These are phyloP conservation scores for Colletotrichum sojae DNA, from an alignment of 2,329 filamentous ascomycete genomes.

Conservation along the genomic window DNA sequence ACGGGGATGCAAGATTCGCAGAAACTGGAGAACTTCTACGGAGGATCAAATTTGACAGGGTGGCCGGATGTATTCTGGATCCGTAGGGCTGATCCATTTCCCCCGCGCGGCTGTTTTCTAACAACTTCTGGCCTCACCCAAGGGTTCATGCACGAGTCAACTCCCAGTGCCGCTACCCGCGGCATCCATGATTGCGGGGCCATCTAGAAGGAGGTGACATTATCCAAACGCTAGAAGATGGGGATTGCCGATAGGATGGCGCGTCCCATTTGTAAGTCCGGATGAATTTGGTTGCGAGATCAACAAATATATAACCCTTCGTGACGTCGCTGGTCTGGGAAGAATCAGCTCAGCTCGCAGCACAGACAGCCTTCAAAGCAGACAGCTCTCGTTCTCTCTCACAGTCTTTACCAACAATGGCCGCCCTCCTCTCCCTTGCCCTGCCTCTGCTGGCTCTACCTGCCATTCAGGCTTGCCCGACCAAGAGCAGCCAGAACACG, in stretches of 20 bases:
- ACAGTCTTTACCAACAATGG: background rate
- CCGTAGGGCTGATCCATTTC: background rate
- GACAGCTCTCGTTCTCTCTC: background rate
- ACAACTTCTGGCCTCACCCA: background rate
- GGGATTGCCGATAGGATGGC: background rate
- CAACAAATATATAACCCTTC: background rate
- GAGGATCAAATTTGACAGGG: background rate
- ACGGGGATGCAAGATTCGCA: no score
- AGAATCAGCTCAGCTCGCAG: background rate
- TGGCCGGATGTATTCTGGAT: background rate
- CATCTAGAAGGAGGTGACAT: background rate
- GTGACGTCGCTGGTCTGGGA: background rate
- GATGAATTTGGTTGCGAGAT: background rate
- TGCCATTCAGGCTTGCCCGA: conserved; percentile 18
- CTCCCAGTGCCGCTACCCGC: background rate
- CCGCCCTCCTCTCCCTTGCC: background rate
- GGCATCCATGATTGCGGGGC: conserved; percentile 18
- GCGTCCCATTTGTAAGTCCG: background rate
- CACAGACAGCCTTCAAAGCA: no score
- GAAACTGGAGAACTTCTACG: no score
- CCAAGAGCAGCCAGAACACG: conserved; percentile 4
- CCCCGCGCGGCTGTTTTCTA: no score
- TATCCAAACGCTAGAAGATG: background rate
- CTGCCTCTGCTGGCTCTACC: conserved; percentile 32
- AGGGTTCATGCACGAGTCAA: conserved; percentile 22